These are phyloP conservation scores for Passiflora organensis DNA, from an alignment of 345 rosid species.

Conservation along the genomic window DNA sequence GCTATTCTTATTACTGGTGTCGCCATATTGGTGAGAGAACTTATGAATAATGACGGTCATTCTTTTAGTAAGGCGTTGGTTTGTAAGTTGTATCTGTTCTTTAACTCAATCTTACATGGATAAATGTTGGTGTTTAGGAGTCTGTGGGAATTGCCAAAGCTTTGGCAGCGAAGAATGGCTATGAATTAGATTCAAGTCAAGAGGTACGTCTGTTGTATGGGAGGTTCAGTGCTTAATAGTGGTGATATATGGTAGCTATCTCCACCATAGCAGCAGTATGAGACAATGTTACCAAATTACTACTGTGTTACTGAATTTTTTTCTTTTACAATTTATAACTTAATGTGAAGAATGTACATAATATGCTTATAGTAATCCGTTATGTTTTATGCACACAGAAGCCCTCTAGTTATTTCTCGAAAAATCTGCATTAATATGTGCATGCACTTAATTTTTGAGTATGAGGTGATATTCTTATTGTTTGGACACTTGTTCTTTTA, in stretches of 20 bases:
- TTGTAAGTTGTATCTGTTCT: slow-evolving; percentile 10
- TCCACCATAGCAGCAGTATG: too few species aligned
- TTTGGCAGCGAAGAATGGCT: slow-evolving; percentile 94
- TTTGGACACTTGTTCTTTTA: background rate
- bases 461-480: background rate
- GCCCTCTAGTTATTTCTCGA: background rate
- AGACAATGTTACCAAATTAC: too few species aligned
- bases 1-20: slow-evolving; percentile 94
- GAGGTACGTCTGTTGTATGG: slow-evolving; percentile 45
- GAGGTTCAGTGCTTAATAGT: too few species aligned
- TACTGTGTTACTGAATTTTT: background rate
- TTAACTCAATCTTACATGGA: slow-evolving; percentile 12
- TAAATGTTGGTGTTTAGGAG: slow-evolving; percentile 49
- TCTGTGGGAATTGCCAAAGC: slow-evolving; percentile 99
- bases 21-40: slow-evolving; percentile 83
- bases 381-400: too few species aligned
- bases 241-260: too few species aligned
- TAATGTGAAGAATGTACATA: too few species aligned
- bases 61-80: slow-evolving; percentile 35
- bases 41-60: background rate
- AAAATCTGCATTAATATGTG: too few species aligned
- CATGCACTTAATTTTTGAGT: background rate
- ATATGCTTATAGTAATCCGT: too few species aligned
- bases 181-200: slow-evolving; percentile 92
- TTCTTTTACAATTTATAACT: too few species aligned